A percentile compares a stretch with the other conserved stretches of the same genome.
Conservation (phyloP, 768 basidiomycete genomes). For the Mycena rosella region DNA sequence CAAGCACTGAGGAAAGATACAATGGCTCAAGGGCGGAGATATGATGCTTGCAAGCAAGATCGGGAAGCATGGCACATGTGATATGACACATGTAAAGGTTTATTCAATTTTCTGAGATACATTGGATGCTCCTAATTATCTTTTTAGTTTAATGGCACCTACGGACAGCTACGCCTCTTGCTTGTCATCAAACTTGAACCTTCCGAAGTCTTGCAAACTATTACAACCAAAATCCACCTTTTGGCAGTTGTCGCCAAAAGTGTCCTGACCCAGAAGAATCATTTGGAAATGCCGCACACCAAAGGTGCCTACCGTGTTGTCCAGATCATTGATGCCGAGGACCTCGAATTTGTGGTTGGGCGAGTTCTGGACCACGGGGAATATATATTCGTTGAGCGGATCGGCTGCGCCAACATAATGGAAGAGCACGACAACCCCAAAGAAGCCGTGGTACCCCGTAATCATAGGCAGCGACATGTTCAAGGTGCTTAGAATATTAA, state of each 20-base stretch:
- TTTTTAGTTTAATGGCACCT: conserved; percentile 7
- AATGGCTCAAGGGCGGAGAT: background rate
- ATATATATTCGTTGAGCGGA: conserved; percentile 8
- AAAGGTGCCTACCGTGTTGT: conserved; percentile 11
- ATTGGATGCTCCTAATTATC: background rate
- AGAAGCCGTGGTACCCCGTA: conserved; percentile 8
- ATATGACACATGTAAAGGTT: conserved; percentile 21
- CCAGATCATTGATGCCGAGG: conserved; percentile 5
- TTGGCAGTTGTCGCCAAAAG: conserved; percentile 4
- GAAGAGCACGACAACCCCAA: conserved; percentile 10
- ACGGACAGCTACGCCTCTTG: conserved; percentile 6
- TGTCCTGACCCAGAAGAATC: conserved; percentile 16
- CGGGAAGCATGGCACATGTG: conserved; percentile 16
- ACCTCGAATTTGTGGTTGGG: conserved; percentile 9
- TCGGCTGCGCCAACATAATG: conserved; percentile 1
- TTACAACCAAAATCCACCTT: conserved; percentile 9
- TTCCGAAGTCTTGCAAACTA: background rate
- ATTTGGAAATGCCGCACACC: conserved; percentile 15
- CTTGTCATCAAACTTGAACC: conserved; percentile 10
- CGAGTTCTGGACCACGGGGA: conserved; percentile 16
- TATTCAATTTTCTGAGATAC: background rate
- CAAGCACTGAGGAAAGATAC: background rate
- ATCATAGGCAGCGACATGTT: background rate
- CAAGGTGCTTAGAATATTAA: background rate
- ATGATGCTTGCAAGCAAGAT: conserved; percentile 9